phyloP scores from a whole-genome alignment of 2,329 filamentous ascomycete genomes.

The Diaporthe vaccinii region DNA sequence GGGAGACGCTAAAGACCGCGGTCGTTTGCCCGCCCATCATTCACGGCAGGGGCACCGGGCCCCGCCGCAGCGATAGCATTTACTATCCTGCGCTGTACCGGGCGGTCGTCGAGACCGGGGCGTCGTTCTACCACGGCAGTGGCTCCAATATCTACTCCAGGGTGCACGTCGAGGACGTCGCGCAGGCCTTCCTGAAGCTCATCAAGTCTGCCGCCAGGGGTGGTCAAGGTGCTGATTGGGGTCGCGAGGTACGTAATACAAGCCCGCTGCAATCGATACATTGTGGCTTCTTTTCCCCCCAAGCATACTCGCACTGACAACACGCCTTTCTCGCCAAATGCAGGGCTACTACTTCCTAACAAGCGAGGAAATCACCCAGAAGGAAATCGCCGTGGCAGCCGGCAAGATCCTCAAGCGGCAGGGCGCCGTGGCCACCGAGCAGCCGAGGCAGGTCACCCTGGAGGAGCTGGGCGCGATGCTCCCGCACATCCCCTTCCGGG shows the following conservation, averaged over 20 bases:
- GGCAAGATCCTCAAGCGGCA: background rate
- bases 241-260: slow-evolving; percentile 1
- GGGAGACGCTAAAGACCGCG: background rate
- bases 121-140: background rate
- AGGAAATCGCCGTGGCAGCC: background rate
- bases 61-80: background rate
- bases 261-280: too few species aligned
- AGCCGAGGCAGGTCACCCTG: background rate
- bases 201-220: background rate
- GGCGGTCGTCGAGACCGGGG: background rate
- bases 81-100: background rate
- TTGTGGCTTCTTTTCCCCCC: too few species aligned
- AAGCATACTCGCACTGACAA: background rate
- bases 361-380: background rate
- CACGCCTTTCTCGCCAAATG: background rate
- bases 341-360: slow-evolving; percentile 7
- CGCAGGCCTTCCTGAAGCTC: background rate
- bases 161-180: slow-evolving; percentile 1
- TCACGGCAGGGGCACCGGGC: background rate
- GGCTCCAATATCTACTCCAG: background rate
- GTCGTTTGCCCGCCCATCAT: slow-evolving; percentile 9
- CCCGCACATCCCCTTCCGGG: background rate
- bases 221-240: background rate
- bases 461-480: background rate
- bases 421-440: background rate